These are phyloP conservation scores for Zymoseptoria ardabiliae DNA, from an alignment of 2,329 filamentous ascomycete species.

Conservation along the genomic window DNA sequence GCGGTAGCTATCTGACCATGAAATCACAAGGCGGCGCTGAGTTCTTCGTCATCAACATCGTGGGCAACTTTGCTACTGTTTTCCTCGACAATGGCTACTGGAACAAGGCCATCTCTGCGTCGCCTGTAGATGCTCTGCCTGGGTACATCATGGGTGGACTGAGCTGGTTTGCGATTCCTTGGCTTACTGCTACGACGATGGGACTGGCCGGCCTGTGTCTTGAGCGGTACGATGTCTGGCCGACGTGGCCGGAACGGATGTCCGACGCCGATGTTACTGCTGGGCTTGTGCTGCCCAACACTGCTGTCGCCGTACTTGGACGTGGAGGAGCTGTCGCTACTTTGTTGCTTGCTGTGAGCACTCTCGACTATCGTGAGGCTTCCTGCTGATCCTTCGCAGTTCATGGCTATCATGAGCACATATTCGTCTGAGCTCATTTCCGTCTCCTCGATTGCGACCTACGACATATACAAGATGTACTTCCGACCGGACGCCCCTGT, in stretches of 20 bases:
- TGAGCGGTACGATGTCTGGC: constrained; percentile 25
- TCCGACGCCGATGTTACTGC: constrained; percentile 64
- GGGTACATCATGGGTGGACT: constrained; percentile 36
- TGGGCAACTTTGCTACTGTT: constrained; percentile 21
- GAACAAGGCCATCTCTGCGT: constrained; percentile 37
- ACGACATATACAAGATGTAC: constrained; percentile 36
- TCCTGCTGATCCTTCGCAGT: background rate
- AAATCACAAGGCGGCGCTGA: constrained; percentile 23
- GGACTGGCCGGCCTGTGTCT: constrained; percentile 32
- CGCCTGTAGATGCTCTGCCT: constrained; percentile 31
- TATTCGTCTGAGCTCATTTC: constrained; percentile 34
- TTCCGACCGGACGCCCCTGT: constrained; percentile 32
- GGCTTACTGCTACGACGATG: constrained; percentile 39
- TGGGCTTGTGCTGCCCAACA: constrained; percentile 74
- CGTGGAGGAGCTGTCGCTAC: constrained; percentile 70
- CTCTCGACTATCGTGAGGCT: background rate
- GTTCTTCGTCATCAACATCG: constrained; percentile 13
- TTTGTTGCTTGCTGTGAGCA: constrained; percentile 49
- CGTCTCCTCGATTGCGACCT: constrained; percentile 34
- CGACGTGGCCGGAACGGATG: constrained; percentile 65
- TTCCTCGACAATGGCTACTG: constrained; percentile 42
- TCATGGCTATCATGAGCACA: constrained; percentile 26
- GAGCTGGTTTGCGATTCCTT: constrained; percentile 44
- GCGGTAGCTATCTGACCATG: constrained; percentile 35
- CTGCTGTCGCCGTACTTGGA: constrained; percentile 71